Evolutionary conservation across 495 filamentous ascomycete species (phyloP), one percentile per base, ranked within the genome.

Genomic region (Trichoderma erinaceum): DNA sequence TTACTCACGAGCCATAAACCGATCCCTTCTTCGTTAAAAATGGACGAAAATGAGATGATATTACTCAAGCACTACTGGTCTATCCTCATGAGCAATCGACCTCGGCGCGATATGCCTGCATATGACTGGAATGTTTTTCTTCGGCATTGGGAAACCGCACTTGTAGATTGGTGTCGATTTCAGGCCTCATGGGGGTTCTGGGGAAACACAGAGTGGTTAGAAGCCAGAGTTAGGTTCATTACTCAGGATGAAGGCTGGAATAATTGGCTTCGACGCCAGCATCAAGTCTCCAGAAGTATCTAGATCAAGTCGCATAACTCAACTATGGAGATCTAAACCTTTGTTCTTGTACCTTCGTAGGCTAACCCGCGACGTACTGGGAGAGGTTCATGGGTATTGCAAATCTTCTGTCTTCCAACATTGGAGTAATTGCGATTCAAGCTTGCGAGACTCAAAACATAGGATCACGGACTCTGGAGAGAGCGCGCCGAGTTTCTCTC

Each of bases 151-250:
- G 80, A 83, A 68, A 78, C 75, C 38, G 81, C 80, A 4, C 67
- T 82, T 21, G 80, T 83, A 1, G 80, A 83, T 67, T 82, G 81
- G 81, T 69, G 80, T 50, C 65, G 81, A 48, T 84, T 83, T 63
- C 76, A 82, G 68, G 78, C 78, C 0, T 80, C 79, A 1, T 83
- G 80, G 81, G 80, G 81, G 1, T 78, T 77, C 68, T 83, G 81
- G 81, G 81, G 81, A 5, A 80, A 81, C 64, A 76, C 76, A 1
- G 71, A 74, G 35, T 82, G 79, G 80, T 75, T 81, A 38, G 77
- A 76, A 58, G 78, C 75, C 13, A 70, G 73, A 66, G 73, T 72
- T 35, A 68, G 74, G 48, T 73, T 48, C 29, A 76, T 77, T 65
- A 32, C 73, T 38, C 67, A 68, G 63, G 71, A 77, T 21, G 21